Evolutionary conservation across 164 flowering plant genomes (phyloP).

Genomic region (Vitis rupestris): DNA sequence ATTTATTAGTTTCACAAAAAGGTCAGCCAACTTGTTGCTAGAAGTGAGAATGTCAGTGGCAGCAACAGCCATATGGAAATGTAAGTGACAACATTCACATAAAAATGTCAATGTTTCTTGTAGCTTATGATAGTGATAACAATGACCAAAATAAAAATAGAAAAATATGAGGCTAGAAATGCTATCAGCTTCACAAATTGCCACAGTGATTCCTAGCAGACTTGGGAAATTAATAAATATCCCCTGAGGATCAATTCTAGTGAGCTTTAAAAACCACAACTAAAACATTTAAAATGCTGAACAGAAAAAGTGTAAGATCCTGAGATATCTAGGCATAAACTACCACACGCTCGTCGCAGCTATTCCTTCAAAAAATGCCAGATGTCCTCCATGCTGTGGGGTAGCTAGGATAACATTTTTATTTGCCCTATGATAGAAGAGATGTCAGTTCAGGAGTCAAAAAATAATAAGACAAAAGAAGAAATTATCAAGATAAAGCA

Average conservation of each 20-base stretch:
- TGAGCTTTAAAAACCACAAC: not conserved
- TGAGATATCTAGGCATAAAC: not conserved
- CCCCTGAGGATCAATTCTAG: not conserved
- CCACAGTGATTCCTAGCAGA: not conserved
- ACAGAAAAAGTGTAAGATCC: not conserved
- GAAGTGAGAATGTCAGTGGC: not conserved
- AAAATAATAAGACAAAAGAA: constrained; percentile 1
- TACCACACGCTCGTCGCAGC: constrained; percentile 71
- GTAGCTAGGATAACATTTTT: constrained; percentile 79
- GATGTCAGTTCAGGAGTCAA: not conserved
- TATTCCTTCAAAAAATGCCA: constrained; percentile 82
- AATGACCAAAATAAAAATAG: not conserved
- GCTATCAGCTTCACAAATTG: not conserved
- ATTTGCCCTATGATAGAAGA: constrained; percentile 53
- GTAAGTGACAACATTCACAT: not conserved
- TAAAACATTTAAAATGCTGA: not conserved
- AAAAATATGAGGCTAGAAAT: not conserved
- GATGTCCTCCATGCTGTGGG: constrained; percentile 82
- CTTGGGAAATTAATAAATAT: not conserved
- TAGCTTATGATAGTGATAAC: not conserved
- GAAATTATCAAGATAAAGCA: not conserved
- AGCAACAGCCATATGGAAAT: not conserved
- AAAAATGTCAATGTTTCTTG: not conserved
- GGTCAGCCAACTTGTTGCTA: not conserved
- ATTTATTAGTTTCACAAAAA: not conserved